Evolutionary conservation across 192 early-diverging fungal species (phyloP).

Genomic region (Podila verticillata): DNA sequence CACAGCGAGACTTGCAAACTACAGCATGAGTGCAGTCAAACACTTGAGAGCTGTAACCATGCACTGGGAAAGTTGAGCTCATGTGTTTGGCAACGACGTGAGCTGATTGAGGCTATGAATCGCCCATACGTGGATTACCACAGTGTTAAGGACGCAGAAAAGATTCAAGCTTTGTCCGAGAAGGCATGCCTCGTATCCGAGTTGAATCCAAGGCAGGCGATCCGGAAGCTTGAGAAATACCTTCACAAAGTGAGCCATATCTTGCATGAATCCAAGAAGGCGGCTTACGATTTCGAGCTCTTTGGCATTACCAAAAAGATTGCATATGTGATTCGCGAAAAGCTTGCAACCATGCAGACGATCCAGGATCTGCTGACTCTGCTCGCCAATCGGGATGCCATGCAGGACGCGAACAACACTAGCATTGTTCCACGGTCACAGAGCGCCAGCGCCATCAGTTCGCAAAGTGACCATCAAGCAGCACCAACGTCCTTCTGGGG

Average conservation of each 20-base stretch:
- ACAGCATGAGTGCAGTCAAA: slow-evolving; percentile 48
- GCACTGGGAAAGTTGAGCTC: slow-evolving; percentile 64
- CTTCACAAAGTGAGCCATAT: slow-evolving; percentile 25
- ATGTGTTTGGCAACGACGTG: slow-evolving; percentile 52
- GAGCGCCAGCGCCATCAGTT: slow-evolving; percentile 42
- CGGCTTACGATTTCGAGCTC: slow-evolving; percentile 47
- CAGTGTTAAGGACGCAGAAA: slow-evolving; percentile 55
- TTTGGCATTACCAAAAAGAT: slow-evolving; percentile 52
- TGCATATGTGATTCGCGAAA: slow-evolving; percentile 50
- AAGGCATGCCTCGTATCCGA: slow-evolving; percentile 35
- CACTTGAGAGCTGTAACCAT: slow-evolving; percentile 66
- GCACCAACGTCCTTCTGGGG: slow-evolving; percentile 36
- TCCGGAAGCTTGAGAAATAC: slow-evolving; percentile 46
- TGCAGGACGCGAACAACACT: not conserved
- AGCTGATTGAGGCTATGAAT: slow-evolving; percentile 55
- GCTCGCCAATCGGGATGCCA: slow-evolving; percentile 17
- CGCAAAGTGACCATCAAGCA: slow-evolving; percentile 29
- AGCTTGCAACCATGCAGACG: slow-evolving; percentile 39
- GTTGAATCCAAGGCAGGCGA: slow-evolving; percentile 32
- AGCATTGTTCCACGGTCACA: slow-evolving; percentile 23
- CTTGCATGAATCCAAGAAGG: slow-evolving; percentile 22
- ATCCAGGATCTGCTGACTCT: slow-evolving; percentile 35
- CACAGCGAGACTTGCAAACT: slow-evolving; percentile 82
- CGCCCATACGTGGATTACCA: slow-evolving; percentile 53
- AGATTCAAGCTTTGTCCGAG: slow-evolving; percentile 33